Evolutionary conservation across 2,329 filamentous ascomycete species (phyloP), one percentile per base, ranked within the genome.

Genomic region (Xenosphaeropsis pyriputrescens): DNA sequence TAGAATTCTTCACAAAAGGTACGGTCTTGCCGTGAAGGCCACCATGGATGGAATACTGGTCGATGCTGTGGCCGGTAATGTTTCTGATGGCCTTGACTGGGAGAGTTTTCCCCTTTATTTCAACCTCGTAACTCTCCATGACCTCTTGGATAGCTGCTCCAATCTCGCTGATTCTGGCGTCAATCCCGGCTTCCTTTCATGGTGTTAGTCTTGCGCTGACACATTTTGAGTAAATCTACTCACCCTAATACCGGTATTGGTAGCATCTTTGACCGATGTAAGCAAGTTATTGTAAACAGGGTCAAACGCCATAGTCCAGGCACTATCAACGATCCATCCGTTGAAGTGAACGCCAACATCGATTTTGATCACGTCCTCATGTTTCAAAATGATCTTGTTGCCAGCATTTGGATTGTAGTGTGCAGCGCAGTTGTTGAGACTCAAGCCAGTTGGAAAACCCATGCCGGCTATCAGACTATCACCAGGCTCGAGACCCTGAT

Each of bases 341-440:
- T 81, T 83, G 50, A 88, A 70, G 54, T 89, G 83, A 19, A 88
- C 82, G 35, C 83, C 82, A 50, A 86, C 83, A 51, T 89, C 82
- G 6, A 88, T 76, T 58, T 85, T 88, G 69, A 89, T 71, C 29
- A 93, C 82, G 53, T 93, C 83, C 43, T 74, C 70, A 43, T 78
- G 57, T 52, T 81, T 65, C 41, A 91, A 63, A 26, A 86, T 60
- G 49, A 80, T 71, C 55, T 85, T 79, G 51, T 69, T 61, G 2
- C 69, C 67, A 1, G 69, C 63, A 46, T 72, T 74, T 6, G 70
- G 70, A 2, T 68, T 72, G 47, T 61, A 74, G 51, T 74, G 70
- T 6, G 70, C 70, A 12, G 62, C 68, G 32, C 61, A 57, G 44
- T 72, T 60, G 44, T 74, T 72, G 38, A 73, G 47, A 40, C 59